Evolutionary conservation across 106 monocot genomes (phyloP).

Genomic region (Acanthochlamys bracteata): DNA sequence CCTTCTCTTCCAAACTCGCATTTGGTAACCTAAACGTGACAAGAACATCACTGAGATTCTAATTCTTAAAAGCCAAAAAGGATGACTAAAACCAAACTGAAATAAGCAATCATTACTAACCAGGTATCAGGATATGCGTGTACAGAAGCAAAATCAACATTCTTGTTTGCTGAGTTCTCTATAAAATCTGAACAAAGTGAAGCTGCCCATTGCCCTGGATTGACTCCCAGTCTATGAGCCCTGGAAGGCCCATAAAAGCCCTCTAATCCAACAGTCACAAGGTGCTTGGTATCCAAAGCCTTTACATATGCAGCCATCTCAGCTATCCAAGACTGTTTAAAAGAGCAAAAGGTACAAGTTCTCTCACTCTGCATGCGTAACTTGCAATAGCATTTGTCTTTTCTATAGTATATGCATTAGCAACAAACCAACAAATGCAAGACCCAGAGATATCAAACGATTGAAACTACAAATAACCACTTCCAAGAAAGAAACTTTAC

Average conservation of each 20-base stretch:
- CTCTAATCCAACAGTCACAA: slow-evolving; percentile 79
- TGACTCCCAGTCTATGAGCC: slow-evolving; percentile 40
- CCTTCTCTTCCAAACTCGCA: slow-evolving; percentile 55
- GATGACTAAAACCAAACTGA: too few species aligned
- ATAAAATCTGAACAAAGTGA: slow-evolving; percentile 83
- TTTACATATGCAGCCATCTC: slow-evolving; percentile 86
- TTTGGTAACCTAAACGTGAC: slow-evolving; percentile 53
- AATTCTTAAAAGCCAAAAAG: too few species aligned
- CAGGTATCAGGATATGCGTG: slow-evolving; percentile 98
- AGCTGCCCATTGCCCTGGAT: slow-evolving; percentile 82
- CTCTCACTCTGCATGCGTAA: too few species aligned
- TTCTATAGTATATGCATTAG: too few species aligned
- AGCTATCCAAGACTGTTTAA: slow-evolving; percentile 68
- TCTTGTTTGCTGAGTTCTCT: slow-evolving; percentile 50
- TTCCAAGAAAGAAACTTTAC: too few species aligned
- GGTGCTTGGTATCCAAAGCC: slow-evolving; percentile 65
- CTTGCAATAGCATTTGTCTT: too few species aligned
- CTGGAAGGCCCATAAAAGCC: slow-evolving; percentile 69
- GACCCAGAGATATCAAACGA: too few species aligned
- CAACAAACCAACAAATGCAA: too few species aligned
- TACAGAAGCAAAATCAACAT: slow-evolving; percentile 89
- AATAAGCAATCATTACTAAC: too few species aligned
- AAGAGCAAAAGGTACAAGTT: not conserved
- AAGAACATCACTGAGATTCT: too few species aligned
- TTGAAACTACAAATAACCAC: too few species aligned